A percentile compares a stretch with the other conserved stretches of the same genome.
These are phyloP conservation scores for Wickerhamiella spandovensis DNA, from an alignment of 805 yeast species.

Conservation along the genomic window DNA sequence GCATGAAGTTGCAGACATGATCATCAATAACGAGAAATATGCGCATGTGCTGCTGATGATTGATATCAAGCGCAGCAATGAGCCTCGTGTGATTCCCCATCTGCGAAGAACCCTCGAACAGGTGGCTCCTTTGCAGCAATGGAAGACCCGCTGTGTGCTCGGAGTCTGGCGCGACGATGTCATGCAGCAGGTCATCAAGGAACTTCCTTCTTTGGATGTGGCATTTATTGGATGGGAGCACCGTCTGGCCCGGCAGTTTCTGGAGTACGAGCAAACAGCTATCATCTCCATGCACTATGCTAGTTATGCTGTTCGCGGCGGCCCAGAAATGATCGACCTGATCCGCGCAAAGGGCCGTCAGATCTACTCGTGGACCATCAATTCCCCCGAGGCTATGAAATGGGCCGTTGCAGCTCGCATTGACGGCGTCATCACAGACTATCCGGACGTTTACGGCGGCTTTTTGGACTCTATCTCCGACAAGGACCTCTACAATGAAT, in stretches of 20 bases:
- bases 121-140: constrained; percentile 30
- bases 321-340: constrained; percentile 25
- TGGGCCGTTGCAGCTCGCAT: constrained; percentile 26
- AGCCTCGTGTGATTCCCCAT: constrained; percentile 31
- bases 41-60: constrained; percentile 30
- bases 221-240: constrained; percentile 28
- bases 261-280: constrained; percentile 36
- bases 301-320: constrained; percentile 33
- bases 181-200: constrained; percentile 30
- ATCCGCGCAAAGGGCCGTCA: constrained; percentile 25
- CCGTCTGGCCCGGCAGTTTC: constrained; percentile 24
- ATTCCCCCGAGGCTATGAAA: constrained; percentile 26
- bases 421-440: constrained; percentile 33
- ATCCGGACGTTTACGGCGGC: constrained; percentile 20
- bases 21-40: constrained; percentile 23
- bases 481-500: constrained; percentile 17
- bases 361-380: constrained; percentile 42
- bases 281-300: constrained; percentile 39
- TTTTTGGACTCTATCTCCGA: constrained; percentile 15
- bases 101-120: constrained; percentile 27
- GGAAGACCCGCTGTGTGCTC: constrained; percentile 35
- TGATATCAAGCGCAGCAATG: constrained; percentile 38
- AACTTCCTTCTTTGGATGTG: constrained; percentile 25
- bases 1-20: constrained; percentile 30
- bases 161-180: constrained; percentile 43